Conservation (phyloP, 352 stramenopile species). For the Phytopythium chamaehyphon region DNA sequence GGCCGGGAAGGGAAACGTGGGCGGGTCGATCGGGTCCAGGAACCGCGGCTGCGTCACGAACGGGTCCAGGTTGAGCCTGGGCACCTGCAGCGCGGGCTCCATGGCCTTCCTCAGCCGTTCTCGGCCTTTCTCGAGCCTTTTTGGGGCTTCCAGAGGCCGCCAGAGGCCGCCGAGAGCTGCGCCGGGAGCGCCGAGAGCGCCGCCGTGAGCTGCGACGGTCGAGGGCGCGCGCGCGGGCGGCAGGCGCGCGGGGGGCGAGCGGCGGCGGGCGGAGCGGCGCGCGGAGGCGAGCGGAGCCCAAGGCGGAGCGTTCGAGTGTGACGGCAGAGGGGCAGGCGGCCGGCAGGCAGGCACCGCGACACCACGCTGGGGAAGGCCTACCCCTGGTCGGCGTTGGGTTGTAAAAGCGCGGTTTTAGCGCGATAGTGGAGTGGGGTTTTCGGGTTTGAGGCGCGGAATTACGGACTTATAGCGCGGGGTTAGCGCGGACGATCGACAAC, state of each 20-base stretch:
- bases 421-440: background rate
- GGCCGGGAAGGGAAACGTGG: conserved; percentile 59
- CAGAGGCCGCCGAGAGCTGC: too few species aligned
- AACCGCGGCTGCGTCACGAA: conserved; percentile 54
- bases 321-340: conserved; percentile 3
- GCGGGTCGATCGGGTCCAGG: conserved; percentile 59
- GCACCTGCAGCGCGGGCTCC: conserved; percentile 61
- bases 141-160: background rate
- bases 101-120: conserved; percentile 8
- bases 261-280: background rate
- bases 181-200: too few species aligned
- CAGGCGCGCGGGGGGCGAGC: background rate
- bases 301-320: conserved; percentile 5
- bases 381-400: too few species aligned
- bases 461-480: background rate
- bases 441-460: too few species aligned
- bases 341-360: conserved; percentile 1
- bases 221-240: background rate
- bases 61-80: conserved; percentile 52
- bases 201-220: too few species aligned
- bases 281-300: too few species aligned
- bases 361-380: background rate
- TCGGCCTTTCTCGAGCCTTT: too few species aligned
- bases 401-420: too few species aligned
- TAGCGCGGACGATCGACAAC: conserved; percentile 3